Conservation (phyloP, 805 yeast species). For the Candida lessepsii region DNA sequence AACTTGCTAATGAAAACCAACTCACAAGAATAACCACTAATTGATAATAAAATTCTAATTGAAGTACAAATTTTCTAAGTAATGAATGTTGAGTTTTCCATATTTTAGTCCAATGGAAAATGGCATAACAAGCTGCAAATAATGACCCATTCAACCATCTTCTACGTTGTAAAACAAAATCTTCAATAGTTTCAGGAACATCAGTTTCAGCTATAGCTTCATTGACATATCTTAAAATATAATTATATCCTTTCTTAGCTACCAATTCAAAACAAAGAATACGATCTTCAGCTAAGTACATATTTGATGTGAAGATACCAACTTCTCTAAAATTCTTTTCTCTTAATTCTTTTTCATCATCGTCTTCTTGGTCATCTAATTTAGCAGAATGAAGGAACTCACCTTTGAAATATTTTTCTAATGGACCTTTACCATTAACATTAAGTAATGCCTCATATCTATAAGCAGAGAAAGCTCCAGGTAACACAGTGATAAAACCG, state of each 20-base stretch:
- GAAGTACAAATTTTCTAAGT: constrained; percentile 76
- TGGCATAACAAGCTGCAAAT: constrained; percentile 92
- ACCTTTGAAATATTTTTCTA: constrained; percentile 89
- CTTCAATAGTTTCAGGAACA: constrained; percentile 94
- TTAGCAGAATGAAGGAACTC: constrained; percentile 72
- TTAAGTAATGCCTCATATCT: constrained; percentile 76
- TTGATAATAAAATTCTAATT: constrained; percentile 85
- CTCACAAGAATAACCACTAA: constrained; percentile 71
- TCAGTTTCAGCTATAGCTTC: constrained; percentile 92
- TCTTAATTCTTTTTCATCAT: constrained; percentile 40
- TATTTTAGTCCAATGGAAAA: constrained; percentile 78
- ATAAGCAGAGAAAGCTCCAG: constrained; percentile 97
- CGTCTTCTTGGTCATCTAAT: constrained; percentile 39
- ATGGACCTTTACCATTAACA: constrained; percentile 76
- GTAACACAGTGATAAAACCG: constrained; percentile 91
- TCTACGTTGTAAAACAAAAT: constrained; percentile 92
- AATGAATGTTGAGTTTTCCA: constrained; percentile 87
- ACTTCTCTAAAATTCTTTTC: constrained; percentile 39
- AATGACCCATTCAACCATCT: constrained; percentile 98
- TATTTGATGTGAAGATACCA: constrained; percentile 89
- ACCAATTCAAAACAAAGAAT: constrained; percentile 92
- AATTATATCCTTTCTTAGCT: constrained; percentile 71
- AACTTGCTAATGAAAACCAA: constrained; percentile 91
- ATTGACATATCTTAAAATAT: constrained; percentile 83
- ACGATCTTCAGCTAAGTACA: constrained; percentile 97